These are phyloP conservation scores for Elymus sibiricus DNA, from an alignment of 176 grass and related monocot genomes.

Conservation along the genomic window DNA sequence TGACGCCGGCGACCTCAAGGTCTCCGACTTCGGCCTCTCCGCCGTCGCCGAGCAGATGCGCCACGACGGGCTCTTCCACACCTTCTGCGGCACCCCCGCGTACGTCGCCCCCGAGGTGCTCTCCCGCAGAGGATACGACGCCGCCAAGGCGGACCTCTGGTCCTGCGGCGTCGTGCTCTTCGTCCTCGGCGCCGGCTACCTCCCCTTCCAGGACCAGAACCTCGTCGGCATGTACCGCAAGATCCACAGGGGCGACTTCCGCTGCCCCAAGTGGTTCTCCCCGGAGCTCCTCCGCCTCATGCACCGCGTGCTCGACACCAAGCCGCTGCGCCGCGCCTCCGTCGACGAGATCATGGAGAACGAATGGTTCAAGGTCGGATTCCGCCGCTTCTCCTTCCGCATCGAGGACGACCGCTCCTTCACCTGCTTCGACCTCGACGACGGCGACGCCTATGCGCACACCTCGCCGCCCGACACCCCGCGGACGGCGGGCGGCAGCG, in stretches of 20 bases:
- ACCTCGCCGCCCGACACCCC: constrained; percentile 35
- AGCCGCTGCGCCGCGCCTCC: constrained; percentile 53
- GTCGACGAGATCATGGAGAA: constrained; percentile 74
- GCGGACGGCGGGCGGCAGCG: neutral
- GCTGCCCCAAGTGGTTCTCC: constrained; percentile 93
- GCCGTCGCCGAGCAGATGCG: constrained; percentile 84
- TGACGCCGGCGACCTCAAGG: constrained; percentile 87
- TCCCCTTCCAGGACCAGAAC: constrained; percentile 86
- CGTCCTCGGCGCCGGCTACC: constrained; percentile 80
- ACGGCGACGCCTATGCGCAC: neutral
- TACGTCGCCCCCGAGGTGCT: constrained; percentile 97
- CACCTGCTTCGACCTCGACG: constrained; percentile 54
- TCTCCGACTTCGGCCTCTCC: constrained; percentile 85
- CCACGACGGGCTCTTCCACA: constrained; percentile 87
- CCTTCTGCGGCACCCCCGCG: constrained; percentile 95
- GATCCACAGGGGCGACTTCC: constrained; percentile 88
- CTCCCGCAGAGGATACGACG: constrained; percentile 67
- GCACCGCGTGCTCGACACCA: constrained; percentile 64
- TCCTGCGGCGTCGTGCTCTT: constrained; percentile 96
- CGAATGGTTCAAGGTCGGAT: constrained; percentile 86
- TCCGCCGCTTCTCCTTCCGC: constrained; percentile 80
- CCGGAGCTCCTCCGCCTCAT: constrained; percentile 55
- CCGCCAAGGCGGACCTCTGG: constrained; percentile 79
- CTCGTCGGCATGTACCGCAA: constrained; percentile 92
- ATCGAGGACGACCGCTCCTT: constrained; percentile 84